Evolutionary conservation across 495 filamentous ascomycete species (phyloP).

Genomic region (Friedmanniomyces endolithicus): DNA sequence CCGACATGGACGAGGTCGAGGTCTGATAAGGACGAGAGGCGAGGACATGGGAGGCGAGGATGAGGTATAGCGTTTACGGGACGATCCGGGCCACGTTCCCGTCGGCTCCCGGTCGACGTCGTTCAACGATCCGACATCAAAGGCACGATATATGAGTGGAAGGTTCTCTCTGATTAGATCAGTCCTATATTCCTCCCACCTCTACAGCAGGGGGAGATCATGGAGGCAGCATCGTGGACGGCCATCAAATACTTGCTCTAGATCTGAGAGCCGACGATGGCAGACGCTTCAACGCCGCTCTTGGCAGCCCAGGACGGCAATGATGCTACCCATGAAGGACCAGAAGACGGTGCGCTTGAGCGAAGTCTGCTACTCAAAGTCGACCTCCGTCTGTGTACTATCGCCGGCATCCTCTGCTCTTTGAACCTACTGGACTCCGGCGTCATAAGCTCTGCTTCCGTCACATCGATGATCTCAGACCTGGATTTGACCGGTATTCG

Average conservation of each 20-base stretch:
- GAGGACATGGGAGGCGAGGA: too few relatives aligned
- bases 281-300: not conserved
- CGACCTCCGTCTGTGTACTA: slow-evolving; percentile 61
- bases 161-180: too few relatives aligned
- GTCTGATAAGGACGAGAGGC: not conserved
- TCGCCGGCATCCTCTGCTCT: slow-evolving; percentile 60
- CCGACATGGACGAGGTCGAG: not conserved
- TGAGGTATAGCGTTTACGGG: too few relatives aligned
- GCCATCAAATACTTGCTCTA: not conserved
- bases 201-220: too few relatives aligned
- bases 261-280: not conserved
- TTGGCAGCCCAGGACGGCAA: not conserved
- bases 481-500: slow-evolving; percentile 51
- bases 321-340: not conserved
- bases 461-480: slow-evolving; percentile 60
- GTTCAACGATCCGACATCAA: too few relatives aligned
- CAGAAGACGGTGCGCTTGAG: slow-evolving; percentile 13
- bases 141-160: too few relatives aligned
- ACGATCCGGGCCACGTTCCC: too few relatives aligned
- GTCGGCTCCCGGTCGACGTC: too few relatives aligned
- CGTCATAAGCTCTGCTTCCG: slow-evolving; percentile 65
- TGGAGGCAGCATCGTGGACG: too few relatives aligned
- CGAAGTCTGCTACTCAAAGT: slow-evolving; percentile 47
- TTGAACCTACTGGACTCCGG: slow-evolving; percentile 62
- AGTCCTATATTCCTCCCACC: too few relatives aligned